Conservation (phyloP, 2,329 filamentous ascomycete species). For the Elsinoe perseae region DNA sequence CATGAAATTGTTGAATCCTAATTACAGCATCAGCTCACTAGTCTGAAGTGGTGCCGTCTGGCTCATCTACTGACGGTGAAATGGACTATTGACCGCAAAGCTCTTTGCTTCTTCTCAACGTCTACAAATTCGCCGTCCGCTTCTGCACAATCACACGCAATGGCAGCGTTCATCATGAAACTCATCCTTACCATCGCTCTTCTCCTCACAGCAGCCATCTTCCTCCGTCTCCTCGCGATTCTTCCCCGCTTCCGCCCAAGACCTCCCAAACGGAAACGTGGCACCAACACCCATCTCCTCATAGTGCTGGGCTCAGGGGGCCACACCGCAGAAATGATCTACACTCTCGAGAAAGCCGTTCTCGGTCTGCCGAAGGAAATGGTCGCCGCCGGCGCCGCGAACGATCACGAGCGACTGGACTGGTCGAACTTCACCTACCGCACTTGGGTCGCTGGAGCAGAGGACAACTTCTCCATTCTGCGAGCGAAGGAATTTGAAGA, state of each 20-base stretch:
- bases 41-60: no score
- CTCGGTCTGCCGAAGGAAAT: not conserved
- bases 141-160: not conserved
- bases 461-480: constrained; percentile 62
- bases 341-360: constrained; percentile 61
- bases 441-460: constrained; percentile 73
- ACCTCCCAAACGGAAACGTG: constrained; percentile 21
- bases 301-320: constrained; percentile 87
- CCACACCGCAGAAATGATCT: constrained; percentile 90
- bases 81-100: no score
- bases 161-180: not conserved
- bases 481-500: constrained; percentile 59
- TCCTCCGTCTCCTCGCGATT: constrained; percentile 3
- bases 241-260: constrained; percentile 5
- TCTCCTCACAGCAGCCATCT: not conserved
- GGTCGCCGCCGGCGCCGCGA: not conserved
- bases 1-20: no score
- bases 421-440: constrained; percentile 49
- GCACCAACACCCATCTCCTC: constrained; percentile 53
- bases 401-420: constrained; percentile 33
- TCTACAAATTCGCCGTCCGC: no score
- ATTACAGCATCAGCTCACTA: no score
- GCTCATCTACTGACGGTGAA: no score
- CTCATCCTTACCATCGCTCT: not conserved
- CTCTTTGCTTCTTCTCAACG: not conserved